Evolutionary conservation across 2,329 filamentous ascomycete genomes (phyloP).

Genomic region (Akanthomyces lecanii): DNA sequence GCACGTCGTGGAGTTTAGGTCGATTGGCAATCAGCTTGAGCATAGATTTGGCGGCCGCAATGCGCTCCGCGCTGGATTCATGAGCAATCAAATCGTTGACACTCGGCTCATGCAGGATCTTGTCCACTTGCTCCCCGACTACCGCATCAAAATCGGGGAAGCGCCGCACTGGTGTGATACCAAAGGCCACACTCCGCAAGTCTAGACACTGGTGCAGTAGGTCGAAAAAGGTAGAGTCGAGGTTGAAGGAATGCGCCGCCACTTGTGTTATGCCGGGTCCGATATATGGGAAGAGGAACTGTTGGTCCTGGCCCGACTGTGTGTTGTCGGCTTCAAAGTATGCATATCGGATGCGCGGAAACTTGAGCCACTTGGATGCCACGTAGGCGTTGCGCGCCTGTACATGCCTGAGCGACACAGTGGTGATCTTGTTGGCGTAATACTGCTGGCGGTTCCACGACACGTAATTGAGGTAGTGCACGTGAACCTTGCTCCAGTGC

Average conservation of each 20-base stretch:
- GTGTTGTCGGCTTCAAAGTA: not conserved
- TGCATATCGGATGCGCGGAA: not conserved
- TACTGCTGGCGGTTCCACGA: not conserved
- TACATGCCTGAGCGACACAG: not conserved
- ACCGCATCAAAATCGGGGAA: not conserved
- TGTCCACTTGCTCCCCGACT: not conserved
- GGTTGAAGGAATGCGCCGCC: not conserved
- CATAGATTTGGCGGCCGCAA: not conserved
- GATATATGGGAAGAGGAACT: not conserved
- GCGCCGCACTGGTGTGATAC: not conserved
- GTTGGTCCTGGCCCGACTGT: not conserved
- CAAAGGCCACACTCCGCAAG: not conserved
- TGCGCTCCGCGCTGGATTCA: not conserved
- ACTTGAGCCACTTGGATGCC: not conserved
- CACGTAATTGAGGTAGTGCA: not conserved
- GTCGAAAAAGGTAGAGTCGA: not conserved
- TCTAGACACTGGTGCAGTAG: not conserved
- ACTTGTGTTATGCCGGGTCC: not conserved
- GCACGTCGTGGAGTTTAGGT: not conserved
- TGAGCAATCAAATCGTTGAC: not conserved
- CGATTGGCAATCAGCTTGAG: not conserved
- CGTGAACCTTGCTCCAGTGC: not conserved
- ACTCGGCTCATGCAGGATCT: not conserved
- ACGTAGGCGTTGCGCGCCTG: not conserved
- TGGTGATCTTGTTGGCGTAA: not conserved